phyloP scores from a whole-genome alignment of 2,329 filamentous ascomycete genomes.

The Grosmannia serpens region DNA sequence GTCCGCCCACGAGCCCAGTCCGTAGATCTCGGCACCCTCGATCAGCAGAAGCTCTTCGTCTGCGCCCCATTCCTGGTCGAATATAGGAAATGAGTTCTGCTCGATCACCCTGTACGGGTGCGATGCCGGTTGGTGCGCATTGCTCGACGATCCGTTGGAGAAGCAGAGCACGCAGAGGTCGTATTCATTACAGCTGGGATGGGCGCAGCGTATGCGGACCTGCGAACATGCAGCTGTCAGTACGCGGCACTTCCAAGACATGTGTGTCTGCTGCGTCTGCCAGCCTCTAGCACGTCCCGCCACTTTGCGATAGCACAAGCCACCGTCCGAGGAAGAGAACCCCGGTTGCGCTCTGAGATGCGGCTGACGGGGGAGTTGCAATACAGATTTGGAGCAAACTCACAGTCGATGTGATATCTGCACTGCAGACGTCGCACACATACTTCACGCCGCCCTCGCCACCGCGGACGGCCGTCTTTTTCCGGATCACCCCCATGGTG shows the following conservation, averaged over 20 bases:
- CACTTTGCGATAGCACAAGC: not conserved
- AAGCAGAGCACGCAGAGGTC: conserved; percentile 97
- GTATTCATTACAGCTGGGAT: conserved; percentile 76
- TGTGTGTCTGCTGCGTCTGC: not conserved
- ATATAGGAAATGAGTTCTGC: conserved; percentile 96
- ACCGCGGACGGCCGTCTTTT: conserved; percentile 79
- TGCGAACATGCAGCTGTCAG: conserved; percentile 22
- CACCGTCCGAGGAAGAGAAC: not conserved
- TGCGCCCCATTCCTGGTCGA: conserved; percentile 87
- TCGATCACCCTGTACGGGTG: conserved; percentile 93
- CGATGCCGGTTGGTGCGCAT: conserved; percentile 73
- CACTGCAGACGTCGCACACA: conserved; percentile 93
- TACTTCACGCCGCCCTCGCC: conserved; percentile 89
- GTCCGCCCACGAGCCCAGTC: conserved; percentile 92
- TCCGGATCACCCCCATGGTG: conserved; percentile 84
- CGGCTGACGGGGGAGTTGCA: too few species aligned
- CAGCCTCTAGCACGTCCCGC: not conserved
- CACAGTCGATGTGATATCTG: conserved; percentile 94
- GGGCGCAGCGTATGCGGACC: conserved; percentile 91
- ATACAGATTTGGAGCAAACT: conserved; percentile 21
- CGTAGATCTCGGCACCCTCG: conserved; percentile 93
- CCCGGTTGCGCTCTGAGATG: too few species aligned
- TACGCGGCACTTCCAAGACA: not conserved
- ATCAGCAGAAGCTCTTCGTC: conserved; percentile 91
- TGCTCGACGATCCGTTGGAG: conserved; percentile 65